Evolutionary conservation across 1,284 basidiomycete genomes (phyloP), one percentile per base, ranked within the genome.

Genomic region (Dichomitus squalens): DNA sequence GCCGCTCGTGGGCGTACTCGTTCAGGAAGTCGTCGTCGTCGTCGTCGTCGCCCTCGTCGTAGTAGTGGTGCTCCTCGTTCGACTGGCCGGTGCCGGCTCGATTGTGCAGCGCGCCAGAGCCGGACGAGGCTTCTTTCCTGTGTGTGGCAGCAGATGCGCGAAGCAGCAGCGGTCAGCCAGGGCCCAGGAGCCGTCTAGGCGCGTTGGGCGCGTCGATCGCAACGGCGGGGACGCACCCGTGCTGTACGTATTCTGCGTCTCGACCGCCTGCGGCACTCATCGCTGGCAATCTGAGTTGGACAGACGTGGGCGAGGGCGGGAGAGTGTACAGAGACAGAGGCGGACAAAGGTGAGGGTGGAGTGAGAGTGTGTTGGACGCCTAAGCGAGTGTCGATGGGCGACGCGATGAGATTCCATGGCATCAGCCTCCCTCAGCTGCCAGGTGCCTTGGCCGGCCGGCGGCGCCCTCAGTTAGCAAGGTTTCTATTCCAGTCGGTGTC

Each of bases 61-160:
- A n/a, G n/a, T 50, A 48, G 58, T 55, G 49, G 53, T 53, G 44
- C 41, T 46, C 52, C 44, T 52, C 53, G 23, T 51, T 31, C 7
- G 25, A 11, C 25, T 29, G 35, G 35, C 27, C 27, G 7, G 38
- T 50, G 25, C 36, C 38, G 7, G 23, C 21, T n/a, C 38, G 34
- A 7, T 39, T 27, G 18, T 43, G 50, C 39, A 52, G 44, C 44
- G 44, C 29, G 5, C 29, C 29, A 31, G 29, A 47, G 29, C 44
- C 57, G 31, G 53, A 51, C 59, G 61, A 63, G 16, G 56, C 52
- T 54, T 58, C 58, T 33, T 44, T 56, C 40, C 61, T 60, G 52
- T 29, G 29, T 11, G 12, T 16, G 8, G n/a, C n/a, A 20, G 23
- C n/a, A 31, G 18, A 8, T n/a, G 41, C 23, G 12, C 41, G 21